Evolutionary conservation across 192 early-diverging fungal species (phyloP), one percentile per base, ranked within the genome.

Genomic region (Obelidium mucronatum): DNA sequence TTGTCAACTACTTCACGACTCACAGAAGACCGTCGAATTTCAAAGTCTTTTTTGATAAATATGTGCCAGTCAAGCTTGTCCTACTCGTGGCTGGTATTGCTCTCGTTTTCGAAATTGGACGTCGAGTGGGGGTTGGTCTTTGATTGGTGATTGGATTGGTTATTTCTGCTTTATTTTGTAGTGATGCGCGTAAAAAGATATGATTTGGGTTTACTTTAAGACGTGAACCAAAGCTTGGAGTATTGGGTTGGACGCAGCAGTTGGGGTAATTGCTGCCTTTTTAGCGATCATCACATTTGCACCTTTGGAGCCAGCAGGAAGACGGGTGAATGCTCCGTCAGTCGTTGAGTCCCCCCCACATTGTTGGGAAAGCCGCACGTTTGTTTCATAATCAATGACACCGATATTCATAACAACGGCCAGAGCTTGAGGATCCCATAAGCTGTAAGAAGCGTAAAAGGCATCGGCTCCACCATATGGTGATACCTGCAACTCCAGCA

Each of bases 31-130:
- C 62, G 15, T 36, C 17, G 11, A 36, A 30, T 39, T 11, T 37
- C 2, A 36, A 33, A 8, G 34, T 64, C 36, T n/a, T 34, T 22
- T 30, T 64, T 17, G 39, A 26, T 2, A 34, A 22, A 19, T 64
- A 64, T 64, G 62, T 64, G 15, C 62, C 62, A 22, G 62, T 64
- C 2, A 34, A 40, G 62, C 17, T 37, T 22, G 19, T 64, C 17
- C 15, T 64, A 17, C 8, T n/a, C 22, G 62, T 64, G 2, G 35
- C 15, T 33, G 62, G n/a, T 13, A 17, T 64, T 37, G 36, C 22
- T 39, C 15, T 33, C 11, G 28, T 39, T 15, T 64, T 64, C 39
- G 30, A 37, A 33, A 39, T 64, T 33, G 62, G 62, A 39, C 31
- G 62, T 2, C 34, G 34, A 22, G 62, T 64, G 17, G 62, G 62